Base-by-base conservation (phyloP, 805 yeast genomes). In the Huiozyma naganishii region DNA sequence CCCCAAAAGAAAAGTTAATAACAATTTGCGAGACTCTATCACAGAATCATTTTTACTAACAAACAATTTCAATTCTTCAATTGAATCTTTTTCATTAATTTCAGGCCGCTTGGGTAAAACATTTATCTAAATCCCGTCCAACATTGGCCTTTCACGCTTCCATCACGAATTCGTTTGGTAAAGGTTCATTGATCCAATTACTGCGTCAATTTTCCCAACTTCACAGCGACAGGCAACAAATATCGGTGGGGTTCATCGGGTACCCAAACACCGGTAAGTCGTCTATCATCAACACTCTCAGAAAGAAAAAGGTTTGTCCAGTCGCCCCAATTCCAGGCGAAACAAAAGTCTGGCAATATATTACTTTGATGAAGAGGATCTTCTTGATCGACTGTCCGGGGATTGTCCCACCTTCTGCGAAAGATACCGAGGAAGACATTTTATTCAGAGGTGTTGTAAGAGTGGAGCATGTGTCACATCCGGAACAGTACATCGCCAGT, bases 311-410 rank as follows among this genome's bases (percentile, higher is more conserved):
- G 69, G 98, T 90, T 39, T 92, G 97, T 69, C 80, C 75, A 38
- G 97, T 90, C 40, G 98, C 98, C 1, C 98, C 98, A 40, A 88
- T 90, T 56, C 98, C 98, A 29, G 98, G 98, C 64, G 98, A 90
- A 63, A 90, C 98, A 32, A 90, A 90, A 66, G 97, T 90, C 38
- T 90, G 98, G 98, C 98, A 90, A 71, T 90, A 90, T 69, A 89
- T 90, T 57, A 89, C 98, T 4, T 72, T 90, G 55, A 90, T 92
- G 97, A 90, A 90, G 72, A 77, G 90, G 52, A 90, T 90, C 42
- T 90, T 89, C 67, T 70, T 90, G 56, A 92, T 90, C 57, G 98
- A 90, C 68, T 92, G 98, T 72, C 98, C 98, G 2, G 98, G 98
- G 67, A 90, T 90, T 59, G 98, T 90, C 17, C 98, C 98, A 7